Base-by-base conservation (phyloP, 257 asterid species). In the Lithospermum erythrorhizon region DNA sequence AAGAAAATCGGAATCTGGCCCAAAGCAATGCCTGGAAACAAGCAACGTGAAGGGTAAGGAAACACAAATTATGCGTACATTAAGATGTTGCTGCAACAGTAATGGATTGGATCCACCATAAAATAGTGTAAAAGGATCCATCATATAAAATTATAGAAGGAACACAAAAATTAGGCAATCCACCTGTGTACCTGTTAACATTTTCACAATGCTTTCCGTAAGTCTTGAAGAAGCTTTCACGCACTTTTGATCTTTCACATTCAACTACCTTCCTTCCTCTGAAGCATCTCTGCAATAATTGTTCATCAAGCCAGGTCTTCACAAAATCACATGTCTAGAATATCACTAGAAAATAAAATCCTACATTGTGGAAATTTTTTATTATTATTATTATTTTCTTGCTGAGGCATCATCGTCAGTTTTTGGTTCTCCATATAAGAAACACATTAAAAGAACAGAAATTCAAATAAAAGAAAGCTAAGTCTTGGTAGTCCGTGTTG, bases 221-320 rank as follows among this genome's bases (percentile, higher is more conserved):
- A 59, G 83, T 80, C 68, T 51, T 60, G 73, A 86, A 83, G 71
- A 93, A 93, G 54, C 70, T 62, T 63, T 93, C 79, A 15, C 98
- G 98, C 55, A 79, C 89, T 75, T 67, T 77, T 80, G 79, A 72
- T 17, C 94, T 89, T 76, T 80, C 96, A 69, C 84, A 83, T 75
- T 80, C 87, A 29, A 81, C 94, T 66, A 59, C 80, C 77, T 64
- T 86, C 78, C 95, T 88, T 70, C 98, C 97, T 72, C 98, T 81
- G 75, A 82, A 93, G 88, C 85, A 82, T 84, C 81, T 93, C 97
- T 91, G 96, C 73, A 70, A 67, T 55, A 61, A 69, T 45, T 72
- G 71, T 55, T 63, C 72, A 79, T 75, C 70, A 79, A 79, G 73
- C 64, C 78, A 67, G 54, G 70, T 22, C 59, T 66, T 64, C 54